Evolutionary conservation across 1,284 basidiomycete species (phyloP).

Genomic region (Grifola frondosa): DNA sequence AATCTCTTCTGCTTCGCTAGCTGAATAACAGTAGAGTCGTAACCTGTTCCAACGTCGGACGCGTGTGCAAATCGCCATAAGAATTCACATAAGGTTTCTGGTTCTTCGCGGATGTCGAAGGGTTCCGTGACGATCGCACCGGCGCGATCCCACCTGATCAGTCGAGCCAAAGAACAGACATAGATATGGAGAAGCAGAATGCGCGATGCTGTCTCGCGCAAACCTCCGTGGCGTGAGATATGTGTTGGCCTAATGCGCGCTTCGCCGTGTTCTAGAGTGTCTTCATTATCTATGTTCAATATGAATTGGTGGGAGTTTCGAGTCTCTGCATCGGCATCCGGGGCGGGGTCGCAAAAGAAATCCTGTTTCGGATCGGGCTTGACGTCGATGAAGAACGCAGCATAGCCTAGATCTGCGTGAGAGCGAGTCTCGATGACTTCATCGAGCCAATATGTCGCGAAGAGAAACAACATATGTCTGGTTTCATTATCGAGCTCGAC

Average conservation of each 20-base stretch:
- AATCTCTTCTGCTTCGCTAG: neutral
- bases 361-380: slow-evolving; percentile 2
- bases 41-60: neutral
- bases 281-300: neutral
- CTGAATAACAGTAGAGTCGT: slow-evolving; percentile 2
- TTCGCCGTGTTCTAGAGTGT: neutral
- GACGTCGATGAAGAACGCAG: slow-evolving; percentile 11
- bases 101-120: neutral
- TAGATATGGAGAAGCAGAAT: neutral
- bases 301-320: neutral
- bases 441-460: neutral
- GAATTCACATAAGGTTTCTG: neutral
- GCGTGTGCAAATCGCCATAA: slow-evolving; percentile 4
- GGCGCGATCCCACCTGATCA: slow-evolving; percentile 3
- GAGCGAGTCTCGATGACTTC: neutral
- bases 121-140: neutral
- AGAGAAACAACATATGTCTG: slow-evolving; percentile 7
- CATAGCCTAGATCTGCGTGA: slow-evolving; percentile 4
- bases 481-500: slow-evolving; percentile 4
- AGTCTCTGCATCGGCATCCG: neutral
- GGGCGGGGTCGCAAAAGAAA: slow-evolving; percentile 5
- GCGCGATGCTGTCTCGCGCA: slow-evolving; percentile 5
- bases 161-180: neutral
- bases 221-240: slow-evolving; percentile 5
- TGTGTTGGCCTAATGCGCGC: slow-evolving; percentile 1